These are phyloP conservation scores for Phlebiopsis flavidoalba DNA, from an alignment of 768 basidiomycete species.

Conservation along the genomic window DNA sequence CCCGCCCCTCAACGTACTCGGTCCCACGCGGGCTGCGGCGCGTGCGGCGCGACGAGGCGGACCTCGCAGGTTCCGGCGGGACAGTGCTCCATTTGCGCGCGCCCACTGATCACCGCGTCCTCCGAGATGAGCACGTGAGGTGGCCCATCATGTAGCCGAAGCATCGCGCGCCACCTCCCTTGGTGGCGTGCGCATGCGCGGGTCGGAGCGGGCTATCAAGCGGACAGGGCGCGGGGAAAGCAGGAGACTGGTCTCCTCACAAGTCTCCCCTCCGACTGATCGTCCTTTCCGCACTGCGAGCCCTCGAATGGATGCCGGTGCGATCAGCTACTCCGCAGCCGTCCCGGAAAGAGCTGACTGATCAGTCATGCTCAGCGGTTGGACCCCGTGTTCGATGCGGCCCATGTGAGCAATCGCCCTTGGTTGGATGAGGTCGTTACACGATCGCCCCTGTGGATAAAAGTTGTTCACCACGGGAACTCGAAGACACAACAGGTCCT, in stretches of 20 bases:
- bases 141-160: too few relatives aligned
- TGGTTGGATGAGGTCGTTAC: conserved; percentile 95
- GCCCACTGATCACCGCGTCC: conserved; percentile 85
- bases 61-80: conserved; percentile 76
- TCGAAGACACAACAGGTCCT: conserved; percentile 97
- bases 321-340: conserved; percentile 72
- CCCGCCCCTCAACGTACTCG: conserved; percentile 82
- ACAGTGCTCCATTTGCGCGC: conserved; percentile 88
- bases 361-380: conserved; percentile 85
- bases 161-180: too few relatives aligned
- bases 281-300: too few relatives aligned
- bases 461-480: conserved; percentile 97
- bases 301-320: conserved; percentile 86
- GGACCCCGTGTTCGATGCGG: conserved; percentile 69
- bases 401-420: conserved; percentile 90
- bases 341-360: conserved; percentile 85
- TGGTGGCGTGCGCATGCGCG: too few relatives aligned
- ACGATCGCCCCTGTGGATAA: conserved; percentile 94
- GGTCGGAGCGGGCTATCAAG: too few relatives aligned
- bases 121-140: conserved; percentile 90
- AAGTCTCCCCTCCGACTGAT: too few relatives aligned
- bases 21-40: conserved; percentile 83
- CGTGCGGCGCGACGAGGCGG: conserved; percentile 54
- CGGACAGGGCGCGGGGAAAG: too few relatives aligned
- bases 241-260: too few relatives aligned